Conservation (phyloP, 2,329 filamentous ascomycete genomes). For the Pestalotiopsis sp. region DNA sequence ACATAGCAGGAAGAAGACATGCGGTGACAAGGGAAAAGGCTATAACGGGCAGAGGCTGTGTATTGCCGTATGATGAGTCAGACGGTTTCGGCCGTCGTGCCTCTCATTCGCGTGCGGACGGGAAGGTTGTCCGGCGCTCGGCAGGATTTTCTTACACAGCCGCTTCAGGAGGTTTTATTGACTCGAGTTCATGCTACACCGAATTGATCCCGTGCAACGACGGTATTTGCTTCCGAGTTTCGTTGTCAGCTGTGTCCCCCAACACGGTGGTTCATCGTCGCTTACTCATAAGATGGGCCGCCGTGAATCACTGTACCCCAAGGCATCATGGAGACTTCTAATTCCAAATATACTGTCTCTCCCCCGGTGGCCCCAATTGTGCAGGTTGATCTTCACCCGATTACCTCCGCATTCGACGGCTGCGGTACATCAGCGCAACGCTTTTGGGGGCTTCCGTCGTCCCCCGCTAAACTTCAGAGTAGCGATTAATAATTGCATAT, state of each 20-base stretch:
- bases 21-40: not conserved
- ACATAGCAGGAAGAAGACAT: not conserved
- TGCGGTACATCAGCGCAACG: too few relatives aligned
- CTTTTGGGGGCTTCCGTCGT: too few relatives aligned
- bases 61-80: constrained; percentile 2
- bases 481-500: too few relatives aligned
- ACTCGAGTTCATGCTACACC: not conserved
- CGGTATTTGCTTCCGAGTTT: not conserved
- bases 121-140: not conserved
- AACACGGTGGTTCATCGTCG: not conserved
- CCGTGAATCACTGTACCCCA: not conserved
- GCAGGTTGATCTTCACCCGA: too few relatives aligned
- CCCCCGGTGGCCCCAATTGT: too few relatives aligned
- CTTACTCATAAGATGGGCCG: not conserved
- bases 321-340: not conserved
- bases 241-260: not conserved
- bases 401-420: too few relatives aligned
- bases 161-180: not conserved
- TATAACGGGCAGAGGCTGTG: not conserved
- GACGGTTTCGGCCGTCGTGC: constrained; percentile 2
- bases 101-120: not conserved
- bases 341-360: too few relatives aligned
- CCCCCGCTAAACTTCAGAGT: too few relatives aligned
- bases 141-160: not conserved
- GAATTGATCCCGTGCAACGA: not conserved